Conservation (phyloP, 2,329 filamentous ascomycete species). For the Aureobasidium mangrovei region DNA sequence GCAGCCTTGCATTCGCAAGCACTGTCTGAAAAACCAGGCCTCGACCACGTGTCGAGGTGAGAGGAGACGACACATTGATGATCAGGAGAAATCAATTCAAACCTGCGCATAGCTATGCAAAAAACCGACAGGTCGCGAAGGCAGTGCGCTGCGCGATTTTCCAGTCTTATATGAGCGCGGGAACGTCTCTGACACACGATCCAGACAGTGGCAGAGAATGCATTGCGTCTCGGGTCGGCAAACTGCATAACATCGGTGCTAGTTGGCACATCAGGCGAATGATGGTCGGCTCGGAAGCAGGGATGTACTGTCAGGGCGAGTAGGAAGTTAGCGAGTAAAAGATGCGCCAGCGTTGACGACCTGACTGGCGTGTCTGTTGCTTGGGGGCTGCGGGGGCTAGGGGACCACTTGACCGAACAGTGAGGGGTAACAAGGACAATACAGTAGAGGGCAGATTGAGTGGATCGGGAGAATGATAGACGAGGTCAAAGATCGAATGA, state of each 20-base stretch:
- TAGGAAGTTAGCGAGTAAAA: too few species aligned
- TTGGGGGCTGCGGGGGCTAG: too few species aligned
- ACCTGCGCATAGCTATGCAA: background rate
- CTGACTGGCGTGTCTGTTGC: too few species aligned
- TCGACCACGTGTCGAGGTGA: background rate
- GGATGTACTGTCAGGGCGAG: background rate
- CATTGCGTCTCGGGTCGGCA: constrained; percentile 4
- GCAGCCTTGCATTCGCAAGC: background rate
- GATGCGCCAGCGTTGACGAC: too few species aligned
- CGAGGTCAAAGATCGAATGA: background rate
- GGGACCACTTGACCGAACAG: too few species aligned
- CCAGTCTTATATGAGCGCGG: background rate
- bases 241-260: constrained; percentile 1
- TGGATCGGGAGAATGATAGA: too few species aligned
- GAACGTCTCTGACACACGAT: constrained; percentile 9
- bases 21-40: background rate
- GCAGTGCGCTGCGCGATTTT: constrained; percentile 3
- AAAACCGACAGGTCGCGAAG: constrained; percentile 4
- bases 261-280: constrained; percentile 2
- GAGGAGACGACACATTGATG: background rate
- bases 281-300: background rate
- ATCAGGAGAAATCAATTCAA: background rate
- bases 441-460: too few species aligned
- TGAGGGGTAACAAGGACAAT: too few species aligned
- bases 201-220: background rate